Evolutionary conservation across 495 filamentous ascomycete species (phyloP).

Genomic region (Darksidea phi): DNA sequence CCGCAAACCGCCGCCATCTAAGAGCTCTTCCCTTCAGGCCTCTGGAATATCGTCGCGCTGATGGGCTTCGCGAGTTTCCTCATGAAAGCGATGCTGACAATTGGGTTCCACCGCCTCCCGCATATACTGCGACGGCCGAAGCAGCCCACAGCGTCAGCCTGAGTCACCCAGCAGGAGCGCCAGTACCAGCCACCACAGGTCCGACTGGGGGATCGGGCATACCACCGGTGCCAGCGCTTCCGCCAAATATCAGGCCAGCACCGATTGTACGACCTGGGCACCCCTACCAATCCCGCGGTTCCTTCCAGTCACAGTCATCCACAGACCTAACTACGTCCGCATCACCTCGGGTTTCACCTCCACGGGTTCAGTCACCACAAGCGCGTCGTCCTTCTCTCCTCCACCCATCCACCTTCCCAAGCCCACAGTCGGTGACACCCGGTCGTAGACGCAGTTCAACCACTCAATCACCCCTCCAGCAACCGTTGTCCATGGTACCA

Average conservation of each 20-base stretch:
- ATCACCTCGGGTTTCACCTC: not conserved
- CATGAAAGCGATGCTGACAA: slow-evolving; percentile 90
- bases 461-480: not conserved
- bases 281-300: slow-evolving; percentile 5
- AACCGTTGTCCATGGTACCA: not conserved
- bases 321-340: slow-evolving; percentile 8
- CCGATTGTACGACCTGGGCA: not conserved
- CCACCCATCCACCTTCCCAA: slow-evolving; percentile 26
- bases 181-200: not conserved
- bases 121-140: slow-evolving; percentile 72
- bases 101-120: slow-evolving; percentile 91
- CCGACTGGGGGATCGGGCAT: not conserved
- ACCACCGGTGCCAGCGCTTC: slow-evolving; percentile 26
- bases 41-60: slow-evolving; percentile 54
- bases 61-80: slow-evolving; percentile 67
- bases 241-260: slow-evolving; percentile 6
- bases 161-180: slow-evolving; percentile 24
- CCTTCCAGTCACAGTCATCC: slow-evolving; percentile 18
- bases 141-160: slow-evolving; percentile 30
- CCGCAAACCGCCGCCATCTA: slow-evolving; percentile 37
- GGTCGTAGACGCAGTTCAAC: slow-evolving; percentile 20
- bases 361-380: not conserved
- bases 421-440: not conserved
- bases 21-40: slow-evolving; percentile 36
- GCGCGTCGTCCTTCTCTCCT: slow-evolving; percentile 22